These are phyloP conservation scores for Clitopilus hobsonii DNA, from an alignment of 768 basidiomycete species.

Conservation along the genomic window DNA sequence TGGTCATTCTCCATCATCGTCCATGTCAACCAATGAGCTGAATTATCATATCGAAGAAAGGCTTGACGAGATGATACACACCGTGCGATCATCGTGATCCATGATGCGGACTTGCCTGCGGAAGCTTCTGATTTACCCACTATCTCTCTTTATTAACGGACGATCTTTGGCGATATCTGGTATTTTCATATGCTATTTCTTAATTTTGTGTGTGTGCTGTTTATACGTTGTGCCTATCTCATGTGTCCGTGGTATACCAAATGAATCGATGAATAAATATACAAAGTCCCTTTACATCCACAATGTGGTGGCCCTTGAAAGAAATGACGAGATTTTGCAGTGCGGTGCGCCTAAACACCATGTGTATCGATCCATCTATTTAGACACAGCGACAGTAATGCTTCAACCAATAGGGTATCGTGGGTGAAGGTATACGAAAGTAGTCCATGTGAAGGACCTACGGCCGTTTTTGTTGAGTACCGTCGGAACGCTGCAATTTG, in stretches of 20 bases:
- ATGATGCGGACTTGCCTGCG: conserved; percentile 3
- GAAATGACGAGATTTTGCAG: not conserved
- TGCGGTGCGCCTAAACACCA: conserved; percentile 31
- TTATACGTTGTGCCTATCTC: conserved; percentile 16
- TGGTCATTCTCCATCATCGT: conserved; percentile 59
- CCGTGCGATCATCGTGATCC: conserved; percentile 14
- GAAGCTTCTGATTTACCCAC: conserved; percentile 5
- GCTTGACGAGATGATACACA: conserved; percentile 43
- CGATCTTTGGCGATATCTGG: conserved; percentile 4
- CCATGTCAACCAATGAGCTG: conserved; percentile 57
- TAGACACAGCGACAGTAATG: conserved; percentile 60
- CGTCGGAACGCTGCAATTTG: conserved; percentile 58
- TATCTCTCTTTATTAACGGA: conserved; percentile 14
- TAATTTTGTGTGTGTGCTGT: conserved; percentile 16
- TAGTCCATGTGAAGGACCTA: conserved; percentile 62
- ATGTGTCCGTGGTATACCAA: conserved; percentile 10
- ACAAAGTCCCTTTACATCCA: not conserved
- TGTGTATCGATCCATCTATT: conserved; percentile 72
- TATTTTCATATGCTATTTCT: conserved; percentile 14
- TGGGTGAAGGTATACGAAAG: conserved; percentile 62
- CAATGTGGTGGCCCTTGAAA: not conserved
- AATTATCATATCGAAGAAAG: conserved; percentile 70
- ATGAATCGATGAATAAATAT: conserved; percentile 16
- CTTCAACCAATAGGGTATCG: conserved; percentile 55
- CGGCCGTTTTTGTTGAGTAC: conserved; percentile 44